These are phyloP conservation scores for Coffea humblotiana DNA, from an alignment of 305 asterid species.

Conservation along the genomic window DNA sequence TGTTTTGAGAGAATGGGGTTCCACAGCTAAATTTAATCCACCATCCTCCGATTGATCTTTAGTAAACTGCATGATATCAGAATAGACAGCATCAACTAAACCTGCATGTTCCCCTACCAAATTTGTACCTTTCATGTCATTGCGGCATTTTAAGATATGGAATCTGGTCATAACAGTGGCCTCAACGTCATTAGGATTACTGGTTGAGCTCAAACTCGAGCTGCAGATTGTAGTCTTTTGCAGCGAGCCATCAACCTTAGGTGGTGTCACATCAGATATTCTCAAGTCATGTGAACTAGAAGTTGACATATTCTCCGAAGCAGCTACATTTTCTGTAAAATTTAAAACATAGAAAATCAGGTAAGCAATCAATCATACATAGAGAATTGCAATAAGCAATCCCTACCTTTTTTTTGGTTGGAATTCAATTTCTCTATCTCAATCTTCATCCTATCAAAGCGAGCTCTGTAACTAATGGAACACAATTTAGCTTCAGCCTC, in stretches of 20 bases:
- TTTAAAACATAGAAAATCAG: conserved; percentile 25
- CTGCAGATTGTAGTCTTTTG: conserved; percentile 24
- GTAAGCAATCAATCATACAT: neutral
- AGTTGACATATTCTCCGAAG: conserved; percentile 32
- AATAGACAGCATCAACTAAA: neutral
- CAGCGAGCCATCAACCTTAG: conserved; percentile 20
- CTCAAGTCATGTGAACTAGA: conserved; percentile 28
- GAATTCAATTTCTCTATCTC: conserved; percentile 53
- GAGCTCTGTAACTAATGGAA: conserved; percentile 70
- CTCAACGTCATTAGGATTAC: conserved; percentile 29
- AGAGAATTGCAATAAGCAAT: conserved; percentile 8
- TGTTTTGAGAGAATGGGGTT: neutral
- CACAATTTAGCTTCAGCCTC: conserved; percentile 91
- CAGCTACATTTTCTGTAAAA: conserved; percentile 31
- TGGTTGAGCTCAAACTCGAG: conserved; percentile 18
- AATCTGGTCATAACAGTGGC: conserved; percentile 47
- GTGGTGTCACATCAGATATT: conserved; percentile 18
- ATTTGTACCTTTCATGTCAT: conserved; percentile 16
- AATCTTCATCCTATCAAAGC: conserved; percentile 66
- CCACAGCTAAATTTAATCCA: neutral
- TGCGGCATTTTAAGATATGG: conserved; percentile 41
- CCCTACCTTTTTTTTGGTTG: conserved; percentile 52
- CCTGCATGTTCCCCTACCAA: neutral
- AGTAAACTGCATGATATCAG: neutral
- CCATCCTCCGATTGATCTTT: neutral